Evolutionary conservation across 1,284 basidiomycete genomes (phyloP).

Genomic region (Rhodotorula mucilaginosa): DNA sequence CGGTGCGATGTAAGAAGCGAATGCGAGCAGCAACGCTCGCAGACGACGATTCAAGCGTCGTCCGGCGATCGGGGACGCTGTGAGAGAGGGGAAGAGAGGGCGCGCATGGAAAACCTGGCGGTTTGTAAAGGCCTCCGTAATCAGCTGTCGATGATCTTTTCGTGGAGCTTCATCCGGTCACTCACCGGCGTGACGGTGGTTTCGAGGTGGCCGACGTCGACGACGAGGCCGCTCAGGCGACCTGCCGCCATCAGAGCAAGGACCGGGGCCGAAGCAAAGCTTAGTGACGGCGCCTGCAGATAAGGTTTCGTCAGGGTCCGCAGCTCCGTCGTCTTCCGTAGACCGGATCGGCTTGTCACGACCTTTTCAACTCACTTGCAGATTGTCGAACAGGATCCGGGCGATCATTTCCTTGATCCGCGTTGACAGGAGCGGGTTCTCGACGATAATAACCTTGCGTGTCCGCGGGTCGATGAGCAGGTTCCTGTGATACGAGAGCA

Average conservation of each 20-base stretch:
- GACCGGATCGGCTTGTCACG: not conserved
- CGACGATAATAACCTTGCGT: conserved; percentile 85
- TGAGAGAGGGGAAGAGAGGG: conserved; percentile 74
- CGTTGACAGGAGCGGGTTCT: conserved; percentile 80
- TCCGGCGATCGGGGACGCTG: conserved; percentile 79
- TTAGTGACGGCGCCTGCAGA: conserved; percentile 78
- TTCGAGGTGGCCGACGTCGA: conserved; percentile 89
- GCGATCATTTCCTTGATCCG: conserved; percentile 85
- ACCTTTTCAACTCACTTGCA: conserved; percentile 69
- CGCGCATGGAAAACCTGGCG: conserved; percentile 79
- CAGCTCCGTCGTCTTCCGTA: not conserved
- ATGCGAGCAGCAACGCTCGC: conserved; percentile 70
- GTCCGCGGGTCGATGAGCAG: conserved; percentile 89
- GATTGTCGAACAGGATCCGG: conserved; percentile 80
- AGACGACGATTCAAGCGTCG: conserved; percentile 70
- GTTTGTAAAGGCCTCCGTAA: too few species aligned
- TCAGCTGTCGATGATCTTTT: too few species aligned
- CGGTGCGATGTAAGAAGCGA: conserved; percentile 75
- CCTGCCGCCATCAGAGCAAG: conserved; percentile 80
- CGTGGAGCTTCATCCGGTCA: not conserved
- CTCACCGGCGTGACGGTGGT: conserved; percentile 79
- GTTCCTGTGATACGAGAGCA: conserved; percentile 57
- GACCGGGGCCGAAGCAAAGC: conserved; percentile 83
- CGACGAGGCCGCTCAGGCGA: conserved; percentile 82
- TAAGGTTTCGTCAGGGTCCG: not conserved